Evolutionary conservation across 2,329 filamentous ascomycete genomes (phyloP).

Genomic region (Apiospora arundinis): DNA sequence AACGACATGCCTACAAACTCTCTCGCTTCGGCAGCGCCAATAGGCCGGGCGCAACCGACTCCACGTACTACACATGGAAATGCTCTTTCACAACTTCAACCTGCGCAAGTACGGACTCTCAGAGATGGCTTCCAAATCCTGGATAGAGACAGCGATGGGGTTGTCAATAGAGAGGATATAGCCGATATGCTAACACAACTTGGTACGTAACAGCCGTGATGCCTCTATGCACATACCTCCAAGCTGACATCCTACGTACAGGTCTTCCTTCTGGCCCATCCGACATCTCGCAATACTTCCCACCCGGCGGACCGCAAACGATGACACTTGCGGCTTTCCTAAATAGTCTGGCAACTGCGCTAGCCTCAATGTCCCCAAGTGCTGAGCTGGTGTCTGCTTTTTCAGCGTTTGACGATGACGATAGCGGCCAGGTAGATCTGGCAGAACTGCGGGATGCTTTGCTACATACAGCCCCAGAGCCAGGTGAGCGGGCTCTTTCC

Average conservation of each 20-base stretch:
- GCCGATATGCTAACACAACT: conserved; percentile 87
- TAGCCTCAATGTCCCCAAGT: conserved; percentile 77
- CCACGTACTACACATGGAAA: conserved; percentile 53
- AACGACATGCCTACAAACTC: conserved; percentile 31
- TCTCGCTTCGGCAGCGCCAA: conserved; percentile 44
- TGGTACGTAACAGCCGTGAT: conserved; percentile 55
- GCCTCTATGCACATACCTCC: not conserved
- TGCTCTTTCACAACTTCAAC: conserved; percentile 75
- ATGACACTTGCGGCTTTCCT: conserved; percentile 88
- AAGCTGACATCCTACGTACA: conserved; percentile 38
- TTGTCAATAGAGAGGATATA: conserved; percentile 82
- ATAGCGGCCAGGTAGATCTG: conserved; percentile 90
- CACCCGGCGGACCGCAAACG: conserved; percentile 71
- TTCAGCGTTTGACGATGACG: conserved; percentile 93
- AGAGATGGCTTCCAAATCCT: conserved; percentile 94
- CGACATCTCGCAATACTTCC: conserved; percentile 83
- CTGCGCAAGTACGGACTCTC: conserved; percentile 83
- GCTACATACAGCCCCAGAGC: conserved; percentile 80
- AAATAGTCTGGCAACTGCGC: conserved; percentile 76
- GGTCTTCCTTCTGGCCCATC: conserved; percentile 76
- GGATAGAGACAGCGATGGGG: conserved; percentile 85
- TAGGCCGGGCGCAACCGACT: conserved; percentile 40
- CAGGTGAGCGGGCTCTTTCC: conserved; percentile 68
- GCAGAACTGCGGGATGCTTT: conserved; percentile 82
- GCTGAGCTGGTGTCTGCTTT: conserved; percentile 88